These are phyloP conservation scores for Akanthomyces muscarius DNA, from an alignment of 2,329 filamentous ascomycete genomes.

Conservation along the genomic window DNA sequence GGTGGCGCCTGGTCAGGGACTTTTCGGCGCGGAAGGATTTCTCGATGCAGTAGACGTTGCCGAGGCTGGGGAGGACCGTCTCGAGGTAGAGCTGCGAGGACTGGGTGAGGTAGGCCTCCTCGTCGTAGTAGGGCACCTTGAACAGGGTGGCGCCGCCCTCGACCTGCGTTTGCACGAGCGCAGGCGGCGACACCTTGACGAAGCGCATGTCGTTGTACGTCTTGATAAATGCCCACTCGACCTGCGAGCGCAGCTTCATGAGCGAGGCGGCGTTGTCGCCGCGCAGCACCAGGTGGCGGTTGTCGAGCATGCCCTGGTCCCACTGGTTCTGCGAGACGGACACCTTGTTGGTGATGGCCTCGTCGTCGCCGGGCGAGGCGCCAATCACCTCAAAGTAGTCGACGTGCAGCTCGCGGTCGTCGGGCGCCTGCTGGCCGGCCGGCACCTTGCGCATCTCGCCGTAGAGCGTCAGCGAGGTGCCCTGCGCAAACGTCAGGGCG, in stretches of 20 bases:
- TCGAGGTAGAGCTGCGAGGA: conserved; percentile 97
- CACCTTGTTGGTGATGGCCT: conserved; percentile 81
- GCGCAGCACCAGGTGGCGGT: conserved; percentile 79
- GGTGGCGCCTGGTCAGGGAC: conserved; percentile 85
- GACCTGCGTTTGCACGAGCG: conserved; percentile 91
- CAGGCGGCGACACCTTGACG: conserved; percentile 82
- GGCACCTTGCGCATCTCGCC: conserved; percentile 83
- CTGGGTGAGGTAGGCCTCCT: conserved; percentile 90
- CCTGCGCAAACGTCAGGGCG: conserved; percentile 76
- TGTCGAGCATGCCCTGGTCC: conserved; percentile 63
- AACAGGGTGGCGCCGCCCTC: conserved; percentile 92
- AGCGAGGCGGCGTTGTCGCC: conserved; percentile 80
- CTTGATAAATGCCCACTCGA: conserved; percentile 76
- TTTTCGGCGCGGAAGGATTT: conserved; percentile 99
- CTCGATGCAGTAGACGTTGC: conserved; percentile 96
- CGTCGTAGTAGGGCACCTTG: conserved; percentile 82
- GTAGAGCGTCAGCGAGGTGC: conserved; percentile 79
- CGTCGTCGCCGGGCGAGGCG: conserved; percentile 77
- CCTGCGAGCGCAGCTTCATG: conserved; percentile 78
- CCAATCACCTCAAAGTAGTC: conserved; percentile 83
- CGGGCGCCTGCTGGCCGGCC: conserved; percentile 70
- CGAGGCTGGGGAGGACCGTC: conserved; percentile 83
- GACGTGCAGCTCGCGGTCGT: conserved; percentile 82
- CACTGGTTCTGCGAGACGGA: conserved; percentile 43
- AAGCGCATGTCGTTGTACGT: conserved; percentile 73